A percentile compares a stretch with the other conserved stretches of the same genome.
Evolutionary conservation across 1,284 basidiomycete species (phyloP).

Genomic region (Apiotrichum gracile): DNA sequence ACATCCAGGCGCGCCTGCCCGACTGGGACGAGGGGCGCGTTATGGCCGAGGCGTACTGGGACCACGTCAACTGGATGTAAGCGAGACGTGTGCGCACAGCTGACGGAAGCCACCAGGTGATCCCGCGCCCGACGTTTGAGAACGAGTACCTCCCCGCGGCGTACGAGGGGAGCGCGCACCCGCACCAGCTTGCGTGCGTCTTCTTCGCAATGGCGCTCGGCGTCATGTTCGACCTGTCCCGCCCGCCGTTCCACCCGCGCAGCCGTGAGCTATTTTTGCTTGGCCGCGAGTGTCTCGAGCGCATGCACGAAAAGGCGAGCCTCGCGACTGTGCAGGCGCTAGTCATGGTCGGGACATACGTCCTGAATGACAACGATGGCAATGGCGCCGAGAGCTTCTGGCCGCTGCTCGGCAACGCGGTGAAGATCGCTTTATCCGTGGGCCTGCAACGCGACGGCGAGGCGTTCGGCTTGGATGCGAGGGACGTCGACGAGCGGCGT

Average conservation of each 20-base stretch:
- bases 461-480: constrained; percentile 32
- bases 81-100: background rate
- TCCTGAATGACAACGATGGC: constrained; percentile 35
- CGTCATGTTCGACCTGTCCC: constrained; percentile 38
- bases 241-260: constrained; percentile 33
- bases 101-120: constrained; percentile 25
- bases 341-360: constrained; percentile 37
- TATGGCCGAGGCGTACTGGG: constrained; percentile 40
- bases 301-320: constrained; percentile 31
- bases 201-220: constrained; percentile 44
- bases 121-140: constrained; percentile 40
- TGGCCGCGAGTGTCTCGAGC: constrained; percentile 34
- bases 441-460: constrained; percentile 44
- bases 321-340: constrained; percentile 42
- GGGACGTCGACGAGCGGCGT: constrained; percentile 38
- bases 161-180: constrained; percentile 32
- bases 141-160: constrained; percentile 39
- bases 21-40: constrained; percentile 39
- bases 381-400: constrained; percentile 41
- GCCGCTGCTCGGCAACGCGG: constrained; percentile 40
- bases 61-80: constrained; percentile 47
- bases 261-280: constrained; percentile 36
- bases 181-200: constrained; percentile 44
- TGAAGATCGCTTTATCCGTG: constrained; percentile 38
- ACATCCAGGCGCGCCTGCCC: constrained; percentile 22